These are phyloP conservation scores for Coemansia asiatica DNA, from an alignment of 192 early-diverging fungal species.

Conservation along the genomic window DNA sequence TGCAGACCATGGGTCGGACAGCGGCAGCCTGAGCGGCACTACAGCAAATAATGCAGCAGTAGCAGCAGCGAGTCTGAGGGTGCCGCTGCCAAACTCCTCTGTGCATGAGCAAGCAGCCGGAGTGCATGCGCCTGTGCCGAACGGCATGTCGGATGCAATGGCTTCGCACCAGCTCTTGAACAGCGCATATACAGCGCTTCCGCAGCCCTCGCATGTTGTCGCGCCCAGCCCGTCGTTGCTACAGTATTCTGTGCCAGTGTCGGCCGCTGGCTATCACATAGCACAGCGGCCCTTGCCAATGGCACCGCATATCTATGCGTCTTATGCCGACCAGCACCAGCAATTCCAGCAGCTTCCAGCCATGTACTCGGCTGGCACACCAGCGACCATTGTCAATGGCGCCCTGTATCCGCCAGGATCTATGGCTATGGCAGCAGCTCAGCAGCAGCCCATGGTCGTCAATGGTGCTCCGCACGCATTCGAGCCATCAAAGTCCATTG, in stretches of 20 bases:
- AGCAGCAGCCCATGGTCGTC: background rate
- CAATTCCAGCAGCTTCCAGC: slow-evolving; percentile 17
- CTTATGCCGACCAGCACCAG: slow-evolving; percentile 10
- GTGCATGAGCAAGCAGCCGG: background rate
- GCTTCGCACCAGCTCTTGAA: background rate
- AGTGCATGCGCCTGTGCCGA: background rate
- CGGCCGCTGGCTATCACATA: slow-evolving; percentile 18
- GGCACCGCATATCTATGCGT: slow-evolving; percentile 19
- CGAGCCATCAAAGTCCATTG: background rate
- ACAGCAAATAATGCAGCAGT: background rate
- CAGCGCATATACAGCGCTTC: background rate
- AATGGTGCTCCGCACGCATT: background rate
- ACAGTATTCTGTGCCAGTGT: slow-evolving; percentile 22
- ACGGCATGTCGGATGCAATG: background rate
- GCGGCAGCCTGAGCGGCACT: background rate
- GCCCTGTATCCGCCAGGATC: background rate
- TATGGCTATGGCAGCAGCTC: background rate
- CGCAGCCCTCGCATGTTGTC: background rate
- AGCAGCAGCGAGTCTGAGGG: background rate
- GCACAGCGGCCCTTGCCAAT: slow-evolving; percentile 18
- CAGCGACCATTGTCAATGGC: background rate
- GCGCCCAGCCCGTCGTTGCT: slow-evolving; percentile 6
- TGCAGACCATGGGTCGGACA: background rate
- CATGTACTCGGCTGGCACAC: background rate
- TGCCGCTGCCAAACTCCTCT: background rate